Evolutionary conservation across 495 filamentous ascomycete genomes (phyloP), one percentile per base, ranked within the genome.

Genomic region (Pseudomonodictys pantanalensis): DNA sequence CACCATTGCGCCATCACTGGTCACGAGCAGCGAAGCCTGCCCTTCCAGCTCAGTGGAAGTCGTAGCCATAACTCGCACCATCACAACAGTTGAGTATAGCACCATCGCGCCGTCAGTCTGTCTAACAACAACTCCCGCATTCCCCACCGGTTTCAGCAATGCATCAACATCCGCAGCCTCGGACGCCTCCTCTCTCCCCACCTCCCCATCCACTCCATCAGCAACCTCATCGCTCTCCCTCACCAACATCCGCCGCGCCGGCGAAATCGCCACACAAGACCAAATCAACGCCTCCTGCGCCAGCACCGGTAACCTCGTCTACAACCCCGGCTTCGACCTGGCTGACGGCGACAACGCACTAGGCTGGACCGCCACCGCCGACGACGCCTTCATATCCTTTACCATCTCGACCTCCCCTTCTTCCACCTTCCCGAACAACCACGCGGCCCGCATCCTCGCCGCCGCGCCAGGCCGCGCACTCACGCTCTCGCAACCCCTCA

Each of bases 251-350:
- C 52, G 63, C 45, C 30, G 17, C 38, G 42, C 44, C 30, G 45
- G 45, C 48, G n/a, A 53, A 58, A 52, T 38, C 12, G 63, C 63
- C 22, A 66, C 63, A 15, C 29, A 0, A 2, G 58, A 53, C 6
- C 52, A 66, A 32, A 58, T 66, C 22, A 42, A 17, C 35, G 38
- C 52, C 6, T 52, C 63, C 1, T 66, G 63, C 57, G 47, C 58
- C 25, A 20, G 42, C 12, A 47, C 17, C 10, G 32, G 30, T 10
- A 66, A 58, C 42, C 23, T 55, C 25, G 23, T 62, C 28, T 66
- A 44, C 53, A 66, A 66, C 30, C n/a, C 58, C 1, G 58, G 17
- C 47, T 66, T 66, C 41, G 63, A 66, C 52, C 32, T 56, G 11
- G 35, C 57, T 8, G 63, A 25, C 4, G 50, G 54, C 38, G 46